Evolutionary conservation across 1,284 basidiomycete species (phyloP).

Genomic region (Boletus sp.): DNA sequence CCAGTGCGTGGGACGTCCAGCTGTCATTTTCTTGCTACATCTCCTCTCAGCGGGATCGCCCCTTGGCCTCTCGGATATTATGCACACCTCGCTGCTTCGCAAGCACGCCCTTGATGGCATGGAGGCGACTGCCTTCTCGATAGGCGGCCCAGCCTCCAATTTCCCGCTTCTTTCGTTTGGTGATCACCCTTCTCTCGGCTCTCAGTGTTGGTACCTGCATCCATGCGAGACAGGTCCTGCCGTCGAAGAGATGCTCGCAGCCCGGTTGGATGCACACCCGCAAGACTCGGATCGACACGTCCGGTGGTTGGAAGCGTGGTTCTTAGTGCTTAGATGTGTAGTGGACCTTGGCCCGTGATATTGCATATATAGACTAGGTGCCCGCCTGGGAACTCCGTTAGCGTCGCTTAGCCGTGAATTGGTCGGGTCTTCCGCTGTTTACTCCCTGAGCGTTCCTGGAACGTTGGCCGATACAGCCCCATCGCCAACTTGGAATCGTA

Average conservation of each 20-base stretch:
- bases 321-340: slow-evolving; percentile 62
- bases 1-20: slow-evolving; percentile 47
- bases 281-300: slow-evolving; percentile 30
- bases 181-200: slow-evolving; percentile 72
- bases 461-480: no score
- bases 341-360: slow-evolving; percentile 43
- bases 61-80: slow-evolving; percentile 50
- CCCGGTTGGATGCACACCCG: slow-evolving; percentile 30
- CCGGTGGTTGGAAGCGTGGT: slow-evolving; percentile 69
- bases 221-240: slow-evolving; percentile 70
- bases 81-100: slow-evolving; percentile 58
- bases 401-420: slow-evolving; percentile 6
- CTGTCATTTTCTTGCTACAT: slow-evolving; percentile 12
- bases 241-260: slow-evolving; percentile 63
- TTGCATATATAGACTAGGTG: background rate
- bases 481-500: no score
- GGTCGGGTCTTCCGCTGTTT: slow-evolving; percentile 7
- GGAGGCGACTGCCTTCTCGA: slow-evolving; percentile 48
- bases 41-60: slow-evolving; percentile 56
- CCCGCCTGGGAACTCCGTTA: background rate
- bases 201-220: slow-evolving; percentile 77
- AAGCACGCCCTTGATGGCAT: slow-evolving; percentile 41
- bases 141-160: slow-evolving; percentile 45
- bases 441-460: slow-evolving; percentile 4
- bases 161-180: slow-evolving; percentile 79